Evolutionary conservation across 23 red algal genomes (phyloP).

Genomic region (Gracilariopsis chorda): DNA sequence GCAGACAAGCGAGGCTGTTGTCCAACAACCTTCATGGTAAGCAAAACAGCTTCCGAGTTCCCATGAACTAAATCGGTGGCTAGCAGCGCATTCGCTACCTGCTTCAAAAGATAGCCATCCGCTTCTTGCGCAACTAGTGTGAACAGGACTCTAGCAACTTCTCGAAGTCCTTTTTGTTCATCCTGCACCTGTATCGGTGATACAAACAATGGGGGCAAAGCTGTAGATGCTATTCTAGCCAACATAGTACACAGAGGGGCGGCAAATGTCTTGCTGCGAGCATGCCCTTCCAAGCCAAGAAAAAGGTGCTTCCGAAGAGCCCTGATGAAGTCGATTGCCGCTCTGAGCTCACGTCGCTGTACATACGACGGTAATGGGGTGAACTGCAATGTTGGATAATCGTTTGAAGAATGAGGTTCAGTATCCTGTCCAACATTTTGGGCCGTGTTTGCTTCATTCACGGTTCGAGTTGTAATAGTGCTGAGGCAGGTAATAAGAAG

Average conservation of each 20-base stretch:
- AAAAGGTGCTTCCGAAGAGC: conserved; percentile 14
- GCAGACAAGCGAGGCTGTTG: neutral
- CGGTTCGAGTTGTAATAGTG: neutral
- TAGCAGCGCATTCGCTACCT: neutral
- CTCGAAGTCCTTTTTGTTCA: conserved; percentile 9
- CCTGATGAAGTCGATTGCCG: neutral
- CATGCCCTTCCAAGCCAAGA: neutral
- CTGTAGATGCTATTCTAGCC: conserved; percentile 16
- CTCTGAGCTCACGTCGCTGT: conserved; percentile 25
- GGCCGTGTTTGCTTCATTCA: neutral
- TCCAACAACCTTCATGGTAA: conserved; percentile 27
- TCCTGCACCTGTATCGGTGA: neutral
- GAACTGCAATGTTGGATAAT: neutral
- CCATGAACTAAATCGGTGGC: neutral
- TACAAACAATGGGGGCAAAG: neutral
- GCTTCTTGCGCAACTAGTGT: conserved; percentile 1
- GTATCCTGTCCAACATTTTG: neutral
- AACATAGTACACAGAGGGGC: neutral
- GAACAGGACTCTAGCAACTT: neutral
- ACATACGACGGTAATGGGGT: neutral
- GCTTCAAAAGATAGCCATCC: neutral
- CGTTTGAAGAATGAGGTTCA: neutral
- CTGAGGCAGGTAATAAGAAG: conserved; percentile 13
- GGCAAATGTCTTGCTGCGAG: neutral
- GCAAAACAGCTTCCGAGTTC: neutral